phyloP scores from a whole-genome alignment of 1,284 basidiomycete species.

The Cryptococcus amylolentus region DNA sequence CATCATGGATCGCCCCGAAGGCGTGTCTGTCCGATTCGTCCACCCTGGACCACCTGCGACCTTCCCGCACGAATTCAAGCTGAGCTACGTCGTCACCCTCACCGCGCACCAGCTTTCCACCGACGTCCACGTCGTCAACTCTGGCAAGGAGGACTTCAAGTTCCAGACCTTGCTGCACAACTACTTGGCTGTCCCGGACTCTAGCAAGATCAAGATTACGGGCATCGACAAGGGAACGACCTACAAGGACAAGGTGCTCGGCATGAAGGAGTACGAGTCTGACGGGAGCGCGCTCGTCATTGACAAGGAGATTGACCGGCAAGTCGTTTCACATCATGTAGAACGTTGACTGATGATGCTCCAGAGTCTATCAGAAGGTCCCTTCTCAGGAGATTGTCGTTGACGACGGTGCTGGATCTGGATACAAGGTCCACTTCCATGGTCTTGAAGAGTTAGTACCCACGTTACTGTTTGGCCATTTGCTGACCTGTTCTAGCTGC shows the following conservation, averaged over 20 bases:
- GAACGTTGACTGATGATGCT: background rate
- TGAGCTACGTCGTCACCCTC: constrained; percentile 74
- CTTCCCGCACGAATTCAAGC: constrained; percentile 63
- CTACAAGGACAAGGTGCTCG: constrained; percentile 69
- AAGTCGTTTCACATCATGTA: background rate
- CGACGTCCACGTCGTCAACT: constrained; percentile 73
- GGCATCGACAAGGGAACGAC: constrained; percentile 54
- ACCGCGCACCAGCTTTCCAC: constrained; percentile 69
- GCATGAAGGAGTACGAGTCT: constrained; percentile 24
- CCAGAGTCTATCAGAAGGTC: constrained; percentile 43
- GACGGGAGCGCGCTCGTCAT: constrained; percentile 38
- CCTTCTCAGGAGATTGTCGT: constrained; percentile 37
- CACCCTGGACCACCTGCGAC: constrained; percentile 58
- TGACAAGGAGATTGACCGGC: constrained; percentile 39
- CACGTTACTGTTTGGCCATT: background rate
- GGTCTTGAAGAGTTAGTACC: constrained; percentile 60
- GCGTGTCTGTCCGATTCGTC: constrained; percentile 68
- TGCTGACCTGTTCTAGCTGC: constrained; percentile 15
- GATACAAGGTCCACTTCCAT: constrained; percentile 57
- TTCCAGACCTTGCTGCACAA: constrained; percentile 86
- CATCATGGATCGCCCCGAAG: constrained; percentile 65
- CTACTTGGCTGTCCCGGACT: constrained; percentile 68
- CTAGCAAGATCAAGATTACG: constrained; percentile 41
- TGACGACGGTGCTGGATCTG: constrained; percentile 34
- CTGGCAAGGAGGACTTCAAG: constrained; percentile 54